Conservation (phyloP, 768 basidiomycete species). For the Guyanaporus albipodus region DNA sequence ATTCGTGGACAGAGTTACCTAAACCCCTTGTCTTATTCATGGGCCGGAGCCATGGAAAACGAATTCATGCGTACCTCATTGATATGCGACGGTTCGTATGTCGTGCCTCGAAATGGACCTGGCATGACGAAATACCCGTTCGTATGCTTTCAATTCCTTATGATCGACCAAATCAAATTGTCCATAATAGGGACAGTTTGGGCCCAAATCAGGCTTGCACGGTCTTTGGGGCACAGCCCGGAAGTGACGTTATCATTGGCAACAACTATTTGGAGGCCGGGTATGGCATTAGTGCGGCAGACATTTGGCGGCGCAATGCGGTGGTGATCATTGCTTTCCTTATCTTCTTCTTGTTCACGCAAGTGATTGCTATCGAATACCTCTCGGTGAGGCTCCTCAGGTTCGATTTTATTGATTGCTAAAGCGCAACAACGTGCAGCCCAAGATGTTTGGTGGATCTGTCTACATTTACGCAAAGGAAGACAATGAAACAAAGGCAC, state of each 20-base stretch:
- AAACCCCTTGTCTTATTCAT: slow-evolving; percentile 74
- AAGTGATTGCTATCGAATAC: slow-evolving; percentile 63
- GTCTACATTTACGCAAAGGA: slow-evolving; percentile 62
- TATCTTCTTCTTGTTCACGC: slow-evolving; percentile 63
- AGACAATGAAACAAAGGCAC: slow-evolving; percentile 46
- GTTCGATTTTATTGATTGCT: neutral
- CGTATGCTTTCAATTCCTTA: slow-evolving; percentile 22
- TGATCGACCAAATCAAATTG: slow-evolving; percentile 6
- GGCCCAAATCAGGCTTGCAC: slow-evolving; percentile 77
- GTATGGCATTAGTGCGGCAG: slow-evolving; percentile 44
- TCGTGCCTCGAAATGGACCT: slow-evolving; percentile 62
- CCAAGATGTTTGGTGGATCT: slow-evolving; percentile 34
- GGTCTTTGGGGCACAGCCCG: slow-evolving; percentile 58
- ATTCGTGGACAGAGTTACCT: slow-evolving; percentile 55
- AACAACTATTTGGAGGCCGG: slow-evolving; percentile 56
- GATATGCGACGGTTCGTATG: slow-evolving; percentile 58
- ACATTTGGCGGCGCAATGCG: slow-evolving; percentile 67
- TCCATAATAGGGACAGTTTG: slow-evolving; percentile 40
- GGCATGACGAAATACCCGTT: slow-evolving; percentile 60
- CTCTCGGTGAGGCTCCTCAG: slow-evolving; percentile 44
- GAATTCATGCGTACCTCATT: slow-evolving; percentile 72
- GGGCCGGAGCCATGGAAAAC: slow-evolving; percentile 79
- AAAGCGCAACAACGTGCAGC: slow-evolving; percentile 21
- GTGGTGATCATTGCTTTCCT: slow-evolving; percentile 70
- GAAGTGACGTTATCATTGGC: slow-evolving; percentile 55